phyloP scores from a whole-genome alignment of 2,329 filamentous ascomycete species.

The Orbilia oligospora region DNA sequence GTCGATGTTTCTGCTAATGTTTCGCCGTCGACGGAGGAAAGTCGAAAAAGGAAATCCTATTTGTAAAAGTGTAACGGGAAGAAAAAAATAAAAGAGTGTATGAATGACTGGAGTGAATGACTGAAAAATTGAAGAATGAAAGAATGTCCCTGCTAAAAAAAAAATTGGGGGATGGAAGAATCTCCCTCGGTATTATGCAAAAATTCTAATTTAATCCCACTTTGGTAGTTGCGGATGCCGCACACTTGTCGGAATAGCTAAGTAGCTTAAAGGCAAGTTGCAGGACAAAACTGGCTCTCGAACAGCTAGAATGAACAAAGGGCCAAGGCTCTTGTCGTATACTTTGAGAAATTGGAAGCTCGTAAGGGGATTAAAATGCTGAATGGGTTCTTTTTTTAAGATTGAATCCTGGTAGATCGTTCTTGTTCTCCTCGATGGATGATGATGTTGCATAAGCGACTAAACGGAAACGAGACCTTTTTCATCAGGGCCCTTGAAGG shows the following conservation, averaged over 20 bases:
- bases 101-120: neutral
- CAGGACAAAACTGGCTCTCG: constrained; percentile 40
- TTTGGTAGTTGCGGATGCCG: constrained; percentile 49
- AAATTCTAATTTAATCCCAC: constrained; percentile 54
- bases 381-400: constrained; percentile 32
- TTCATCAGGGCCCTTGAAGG: constrained; percentile 15
- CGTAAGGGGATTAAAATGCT: constrained; percentile 18
- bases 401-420: constrained; percentile 56
- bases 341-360: constrained; percentile 57
- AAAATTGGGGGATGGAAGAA: neutral
- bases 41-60: constrained; percentile 22
- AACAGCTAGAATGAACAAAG: constrained; percentile 19
- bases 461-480: constrained; percentile 34
- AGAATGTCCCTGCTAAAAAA: constrained; percentile 7
- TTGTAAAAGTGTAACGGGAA: neutral
- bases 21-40: constrained; percentile 15
- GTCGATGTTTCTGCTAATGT: constrained; percentile 10
- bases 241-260: constrained; percentile 15
- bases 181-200: constrained; percentile 28
- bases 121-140: constrained; percentile 3
- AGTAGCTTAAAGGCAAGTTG: constrained; percentile 29
- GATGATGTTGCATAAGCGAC: constrained; percentile 37
- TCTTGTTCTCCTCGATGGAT: constrained; percentile 15
- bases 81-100: constrained; percentile 18
- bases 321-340: constrained; percentile 55